These are phyloP conservation scores for Phyllosticta citriasiana DNA, from an alignment of 2,329 filamentous ascomycete genomes.

Conservation along the genomic window DNA sequence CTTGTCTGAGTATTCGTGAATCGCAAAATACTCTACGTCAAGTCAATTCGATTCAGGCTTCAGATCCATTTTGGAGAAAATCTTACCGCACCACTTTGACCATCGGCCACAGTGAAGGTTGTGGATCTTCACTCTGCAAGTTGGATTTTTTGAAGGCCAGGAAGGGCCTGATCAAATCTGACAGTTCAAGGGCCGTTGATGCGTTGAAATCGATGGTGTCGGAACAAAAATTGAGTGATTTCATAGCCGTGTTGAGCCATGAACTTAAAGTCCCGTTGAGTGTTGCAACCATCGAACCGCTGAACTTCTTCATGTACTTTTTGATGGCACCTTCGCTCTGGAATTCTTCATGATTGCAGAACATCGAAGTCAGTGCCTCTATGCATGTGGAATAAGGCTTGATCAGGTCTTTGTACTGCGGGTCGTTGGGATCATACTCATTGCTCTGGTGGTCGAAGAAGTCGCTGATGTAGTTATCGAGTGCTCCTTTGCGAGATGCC, in stretches of 20 bases:
- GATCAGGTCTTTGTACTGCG: neutral
- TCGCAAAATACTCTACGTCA: slow-evolving; percentile 6
- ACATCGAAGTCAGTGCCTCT: neutral
- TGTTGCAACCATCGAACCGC: too few species aligned
- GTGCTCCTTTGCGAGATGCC: neutral
- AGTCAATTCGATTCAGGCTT: too few species aligned
- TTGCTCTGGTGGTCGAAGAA: neutral
- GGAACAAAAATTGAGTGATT: too few species aligned
- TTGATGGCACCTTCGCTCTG: too few species aligned
- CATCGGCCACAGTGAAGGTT: slow-evolving; percentile 16
- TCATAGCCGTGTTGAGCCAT: too few species aligned
- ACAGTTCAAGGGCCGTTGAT: neutral
- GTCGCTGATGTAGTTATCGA: neutral
- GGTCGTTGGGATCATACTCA: neutral
- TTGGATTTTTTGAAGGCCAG: neutral
- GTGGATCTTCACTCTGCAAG: too few species aligned
- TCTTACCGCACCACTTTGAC: slow-evolving; percentile 14
- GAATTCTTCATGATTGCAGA: neutral
- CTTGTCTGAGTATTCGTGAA: slow-evolving; percentile 10
- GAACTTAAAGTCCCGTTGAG: too few species aligned
- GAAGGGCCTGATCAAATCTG: neutral
- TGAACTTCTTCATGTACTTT: too few species aligned
- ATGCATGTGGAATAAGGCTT: neutral
- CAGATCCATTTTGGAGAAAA: too few species aligned
- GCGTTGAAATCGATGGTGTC: neutral